Percentiles rank a stretch among this genome's conserved stretches.
Conservation (phyloP, 345 rosid species). For the Viola odorata region DNA sequence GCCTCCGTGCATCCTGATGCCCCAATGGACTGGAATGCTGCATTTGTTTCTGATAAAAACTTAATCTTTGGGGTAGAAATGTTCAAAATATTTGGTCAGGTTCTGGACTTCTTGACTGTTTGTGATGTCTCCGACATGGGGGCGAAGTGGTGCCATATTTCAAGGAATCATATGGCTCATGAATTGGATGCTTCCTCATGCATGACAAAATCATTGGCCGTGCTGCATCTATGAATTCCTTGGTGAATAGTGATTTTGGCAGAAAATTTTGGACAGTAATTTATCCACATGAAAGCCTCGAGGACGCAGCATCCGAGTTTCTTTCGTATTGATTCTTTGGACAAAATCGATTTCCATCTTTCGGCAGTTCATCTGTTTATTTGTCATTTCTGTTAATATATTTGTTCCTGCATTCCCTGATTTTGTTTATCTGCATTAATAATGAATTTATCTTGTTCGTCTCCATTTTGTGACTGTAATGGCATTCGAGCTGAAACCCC, state of each 20-base stretch:
- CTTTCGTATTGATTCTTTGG: constrained; percentile 18
- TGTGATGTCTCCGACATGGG: constrained; percentile 43
- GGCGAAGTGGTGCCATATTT: constrained; percentile 67
- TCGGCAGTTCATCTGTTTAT: constrained; percentile 10
- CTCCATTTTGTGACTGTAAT: constrained; percentile 2
- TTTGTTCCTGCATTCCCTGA: constrained; percentile 11
- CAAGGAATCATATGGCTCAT: constrained; percentile 68
- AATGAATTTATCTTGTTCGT: constrained; percentile 18
- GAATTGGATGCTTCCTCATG: constrained; percentile 79
- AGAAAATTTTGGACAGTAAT: constrained; percentile 10
- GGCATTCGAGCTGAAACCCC: no score
- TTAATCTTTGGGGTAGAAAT: constrained; percentile 80
- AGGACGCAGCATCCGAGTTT: constrained; percentile 10
- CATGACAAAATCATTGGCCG: constrained; percentile 70
- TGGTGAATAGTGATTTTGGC: constrained; percentile 6
- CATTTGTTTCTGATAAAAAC: constrained; percentile 68
- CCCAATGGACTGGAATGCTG: constrained; percentile 99
- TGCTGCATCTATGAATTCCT: constrained; percentile 52
- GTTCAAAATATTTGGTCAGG: constrained; percentile 97
- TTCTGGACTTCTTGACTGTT: constrained; percentile 70
- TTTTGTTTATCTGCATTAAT: constrained; percentile 13
- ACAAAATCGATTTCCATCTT: constrained; percentile 14
- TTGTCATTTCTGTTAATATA: constrained; percentile 9
- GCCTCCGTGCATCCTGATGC: constrained; percentile 95
- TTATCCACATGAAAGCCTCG: constrained; percentile 6